Conservation (phyloP, 2,329 filamentous ascomycete species). For the Xylaria sp. region DNA sequence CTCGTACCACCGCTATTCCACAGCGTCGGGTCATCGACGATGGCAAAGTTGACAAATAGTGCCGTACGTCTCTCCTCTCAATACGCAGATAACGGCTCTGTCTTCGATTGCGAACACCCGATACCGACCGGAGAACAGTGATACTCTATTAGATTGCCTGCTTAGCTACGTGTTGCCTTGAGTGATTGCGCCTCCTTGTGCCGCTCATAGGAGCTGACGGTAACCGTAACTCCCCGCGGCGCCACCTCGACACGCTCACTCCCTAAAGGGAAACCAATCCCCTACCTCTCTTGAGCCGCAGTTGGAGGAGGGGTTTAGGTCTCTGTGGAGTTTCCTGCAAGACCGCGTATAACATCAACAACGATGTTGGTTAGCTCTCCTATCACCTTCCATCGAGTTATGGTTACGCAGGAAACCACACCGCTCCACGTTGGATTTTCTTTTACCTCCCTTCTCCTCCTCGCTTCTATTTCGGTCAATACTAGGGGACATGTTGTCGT, state of each 20-base stretch:
- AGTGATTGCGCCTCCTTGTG: conserved; percentile 25
- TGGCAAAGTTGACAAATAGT: conserved; percentile 18
- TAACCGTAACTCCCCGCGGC: not conserved
- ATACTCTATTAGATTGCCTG: not conserved
- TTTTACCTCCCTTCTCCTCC: not conserved
- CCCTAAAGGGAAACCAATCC: not conserved
- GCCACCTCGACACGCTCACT: conserved; percentile 3
- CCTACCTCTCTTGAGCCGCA: not conserved
- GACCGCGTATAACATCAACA: not conserved
- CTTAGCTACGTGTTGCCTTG: not conserved
- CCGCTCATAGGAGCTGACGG: conserved; percentile 17
- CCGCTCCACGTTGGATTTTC: not conserved
- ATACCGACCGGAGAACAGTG: not conserved
- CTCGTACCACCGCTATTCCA: not conserved
- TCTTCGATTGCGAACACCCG: not conserved
- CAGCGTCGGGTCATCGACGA: not conserved
- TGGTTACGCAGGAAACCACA: conserved; percentile 6
- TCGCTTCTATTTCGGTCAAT: conserved; percentile 23
- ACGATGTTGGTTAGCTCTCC: not conserved
- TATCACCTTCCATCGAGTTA: not conserved
- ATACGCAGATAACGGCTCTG: not conserved
- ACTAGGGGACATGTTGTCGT: conserved; percentile 4
- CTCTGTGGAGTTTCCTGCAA: not conserved
- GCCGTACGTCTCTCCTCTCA: not conserved
- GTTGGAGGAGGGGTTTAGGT: not conserved